phyloP scores from a whole-genome alignment of 768 basidiomycete genomes.

The Amanita molliuscula region DNA sequence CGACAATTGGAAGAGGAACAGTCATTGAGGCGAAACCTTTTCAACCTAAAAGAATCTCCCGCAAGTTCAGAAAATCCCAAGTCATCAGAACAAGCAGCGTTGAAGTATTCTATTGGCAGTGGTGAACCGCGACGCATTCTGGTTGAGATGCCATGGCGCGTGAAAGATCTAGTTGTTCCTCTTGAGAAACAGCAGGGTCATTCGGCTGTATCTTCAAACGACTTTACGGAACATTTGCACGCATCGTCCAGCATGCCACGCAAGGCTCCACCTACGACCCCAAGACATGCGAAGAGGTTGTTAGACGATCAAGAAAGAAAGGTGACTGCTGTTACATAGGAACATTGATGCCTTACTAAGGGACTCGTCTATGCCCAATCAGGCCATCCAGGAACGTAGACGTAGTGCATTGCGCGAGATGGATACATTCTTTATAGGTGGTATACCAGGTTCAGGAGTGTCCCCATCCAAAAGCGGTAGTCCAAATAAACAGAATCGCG shows the following conservation, averaged over 20 bases:
- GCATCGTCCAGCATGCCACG: not conserved
- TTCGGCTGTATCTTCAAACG: not conserved
- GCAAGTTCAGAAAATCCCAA: not conserved
- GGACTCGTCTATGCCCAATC: not conserved
- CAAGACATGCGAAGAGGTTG: constrained; percentile 12
- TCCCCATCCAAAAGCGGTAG: constrained; percentile 13
- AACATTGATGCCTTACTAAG: not conserved
- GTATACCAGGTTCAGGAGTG: constrained; percentile 40
- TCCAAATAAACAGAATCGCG: not conserved
- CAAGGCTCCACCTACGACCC: constrained; percentile 10
- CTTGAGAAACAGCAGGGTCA: not conserved
- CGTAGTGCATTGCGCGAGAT: constrained; percentile 42
- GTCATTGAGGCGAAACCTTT: not conserved
- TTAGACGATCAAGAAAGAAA: constrained; percentile 38
- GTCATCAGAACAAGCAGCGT: constrained; percentile 4
- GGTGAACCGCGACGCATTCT: constrained; percentile 37
- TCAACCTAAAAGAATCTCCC: not conserved
- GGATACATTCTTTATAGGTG: constrained; percentile 41
- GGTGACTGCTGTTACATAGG: constrained; percentile 13
- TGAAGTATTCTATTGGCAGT: constrained; percentile 34
- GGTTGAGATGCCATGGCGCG: constrained; percentile 43
- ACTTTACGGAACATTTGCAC: not conserved
- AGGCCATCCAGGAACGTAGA: constrained; percentile 56
- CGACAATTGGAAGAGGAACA: not conserved
- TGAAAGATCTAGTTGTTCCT: constrained; percentile 39